These are phyloP conservation scores for Fusarium temperatum DNA, from an alignment of 2,329 filamentous ascomycete species.

Conservation along the genomic window DNA sequence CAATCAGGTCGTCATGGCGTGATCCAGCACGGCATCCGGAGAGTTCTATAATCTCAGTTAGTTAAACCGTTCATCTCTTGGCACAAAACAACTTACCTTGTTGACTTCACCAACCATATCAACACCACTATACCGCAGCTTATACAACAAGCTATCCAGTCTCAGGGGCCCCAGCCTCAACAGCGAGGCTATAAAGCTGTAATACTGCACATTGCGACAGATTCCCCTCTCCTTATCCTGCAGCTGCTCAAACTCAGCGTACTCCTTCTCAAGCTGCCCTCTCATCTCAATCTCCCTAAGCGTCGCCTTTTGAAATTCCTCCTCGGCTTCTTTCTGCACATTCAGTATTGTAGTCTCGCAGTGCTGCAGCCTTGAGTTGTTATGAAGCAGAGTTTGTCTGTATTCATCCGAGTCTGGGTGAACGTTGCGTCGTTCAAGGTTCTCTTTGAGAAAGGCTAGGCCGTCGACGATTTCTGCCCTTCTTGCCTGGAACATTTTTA, in stretches of 20 bases:
- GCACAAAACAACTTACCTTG: not conserved
- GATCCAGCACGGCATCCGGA: not conserved
- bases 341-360: not conserved
- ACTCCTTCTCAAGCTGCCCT: not conserved
- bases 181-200: not conserved
- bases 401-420: not conserved
- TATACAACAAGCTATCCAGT: not conserved
- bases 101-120: not conserved
- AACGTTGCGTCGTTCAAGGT: not conserved
- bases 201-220: not conserved
- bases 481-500: not conserved
- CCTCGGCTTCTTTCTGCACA: not conserved
- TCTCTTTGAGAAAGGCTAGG: too few species aligned
- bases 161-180: not conserved
- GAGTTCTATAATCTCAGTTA: not conserved
- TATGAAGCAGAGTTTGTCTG: too few species aligned
- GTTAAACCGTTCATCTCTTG: not conserved
- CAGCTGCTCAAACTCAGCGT: not conserved
- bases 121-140: not conserved
- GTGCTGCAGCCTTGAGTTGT: not conserved
- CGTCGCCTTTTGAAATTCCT: not conserved
- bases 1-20: not conserved
- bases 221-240: not conserved
- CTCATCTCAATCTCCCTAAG: not conserved
- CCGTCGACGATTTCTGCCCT: not conserved